Percentiles rank a stretch among this genome's conserved stretches.
Conservation (phyloP, 768 basidiomycete genomes). For the Boletus patriciae region DNA sequence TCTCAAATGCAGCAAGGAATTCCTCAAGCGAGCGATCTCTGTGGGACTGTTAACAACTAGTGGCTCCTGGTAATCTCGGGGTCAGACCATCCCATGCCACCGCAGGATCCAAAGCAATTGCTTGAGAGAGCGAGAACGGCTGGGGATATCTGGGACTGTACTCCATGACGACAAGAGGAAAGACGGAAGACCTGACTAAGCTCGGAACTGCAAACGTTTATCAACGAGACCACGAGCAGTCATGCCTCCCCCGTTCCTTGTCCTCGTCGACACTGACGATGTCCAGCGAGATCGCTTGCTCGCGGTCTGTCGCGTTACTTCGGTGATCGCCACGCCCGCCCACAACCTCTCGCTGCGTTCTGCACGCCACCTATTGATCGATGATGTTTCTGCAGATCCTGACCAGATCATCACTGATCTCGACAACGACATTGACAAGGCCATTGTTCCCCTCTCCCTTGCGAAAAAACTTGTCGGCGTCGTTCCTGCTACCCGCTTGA, state of each 20-base stretch:
- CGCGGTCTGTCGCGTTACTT: slow-evolving; percentile 73
- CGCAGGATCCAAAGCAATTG: slow-evolving; percentile 59
- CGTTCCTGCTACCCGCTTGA: slow-evolving; percentile 68
- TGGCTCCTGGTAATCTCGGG: not conserved
- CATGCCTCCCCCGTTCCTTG: slow-evolving; percentile 49
- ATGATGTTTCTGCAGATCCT: slow-evolving; percentile 46
- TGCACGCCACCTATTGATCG: slow-evolving; percentile 55
- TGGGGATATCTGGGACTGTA: slow-evolving; percentile 67
- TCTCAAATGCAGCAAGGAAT: slow-evolving; percentile 63
- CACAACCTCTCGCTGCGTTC: slow-evolving; percentile 31
- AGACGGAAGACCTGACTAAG: slow-evolving; percentile 22
- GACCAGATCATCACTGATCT: slow-evolving; percentile 64
- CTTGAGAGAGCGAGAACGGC: slow-evolving; percentile 72
- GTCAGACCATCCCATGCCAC: slow-evolving; percentile 68
- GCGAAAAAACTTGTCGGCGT: slow-evolving; percentile 66
- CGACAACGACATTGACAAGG: slow-evolving; percentile 76
- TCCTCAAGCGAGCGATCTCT: slow-evolving; percentile 77
- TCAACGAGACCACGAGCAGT: not conserved
- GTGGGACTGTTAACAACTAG: not conserved
- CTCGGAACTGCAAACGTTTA: not conserved
- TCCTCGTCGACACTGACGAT: slow-evolving; percentile 51
- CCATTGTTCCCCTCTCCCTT: slow-evolving; percentile 68
- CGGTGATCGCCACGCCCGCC: slow-evolving; percentile 57
- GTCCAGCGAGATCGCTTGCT: slow-evolving; percentile 48
- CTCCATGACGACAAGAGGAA: slow-evolving; percentile 48